Conservation (phyloP, 257 asterid genomes). For the Jacaranda mimosifolia region DNA sequence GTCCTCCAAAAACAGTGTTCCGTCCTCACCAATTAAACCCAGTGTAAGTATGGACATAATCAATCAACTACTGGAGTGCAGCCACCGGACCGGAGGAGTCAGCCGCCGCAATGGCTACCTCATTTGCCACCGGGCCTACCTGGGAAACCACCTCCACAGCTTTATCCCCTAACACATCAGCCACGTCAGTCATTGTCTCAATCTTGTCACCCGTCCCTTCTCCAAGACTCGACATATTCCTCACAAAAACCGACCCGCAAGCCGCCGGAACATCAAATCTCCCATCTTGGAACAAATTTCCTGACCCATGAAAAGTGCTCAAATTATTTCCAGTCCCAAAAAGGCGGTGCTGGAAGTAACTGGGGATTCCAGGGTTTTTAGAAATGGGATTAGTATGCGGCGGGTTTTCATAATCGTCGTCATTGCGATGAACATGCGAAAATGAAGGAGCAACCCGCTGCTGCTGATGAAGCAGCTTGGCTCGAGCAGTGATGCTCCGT, state of each 20-base stretch:
- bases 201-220: conserved; percentile 56
- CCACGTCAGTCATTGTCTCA: conserved; percentile 61
- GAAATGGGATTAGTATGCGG: conserved; percentile 31
- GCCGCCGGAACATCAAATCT: conserved; percentile 50
- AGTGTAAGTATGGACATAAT: conserved; percentile 67
- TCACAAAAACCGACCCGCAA: conserved; percentile 44
- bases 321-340: conserved; percentile 37
- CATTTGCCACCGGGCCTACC: conserved; percentile 65
- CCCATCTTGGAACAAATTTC: conserved; percentile 43
- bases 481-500: conserved; percentile 68
- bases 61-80: conserved; percentile 72
- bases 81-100: conserved; percentile 86
- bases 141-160: conserved; percentile 52
- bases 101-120: conserved; percentile 84
- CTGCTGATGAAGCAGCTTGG: conserved; percentile 65
- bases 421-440: conserved; percentile 54
- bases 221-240: conserved; percentile 70
- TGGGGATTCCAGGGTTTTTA: conserved; percentile 39
- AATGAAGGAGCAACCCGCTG: conserved; percentile 58
- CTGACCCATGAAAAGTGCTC: conserved; percentile 39
- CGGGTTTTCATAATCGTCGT: conserved; percentile 41
- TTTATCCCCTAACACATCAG: conserved; percentile 61
- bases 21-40: conserved; percentile 74
- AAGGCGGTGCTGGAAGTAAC: conserved; percentile 40
- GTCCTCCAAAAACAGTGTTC: neutral